Conservation (phyloP, 2,329 filamentous ascomycete genomes). For the Trichoderma koningiopsis region DNA sequence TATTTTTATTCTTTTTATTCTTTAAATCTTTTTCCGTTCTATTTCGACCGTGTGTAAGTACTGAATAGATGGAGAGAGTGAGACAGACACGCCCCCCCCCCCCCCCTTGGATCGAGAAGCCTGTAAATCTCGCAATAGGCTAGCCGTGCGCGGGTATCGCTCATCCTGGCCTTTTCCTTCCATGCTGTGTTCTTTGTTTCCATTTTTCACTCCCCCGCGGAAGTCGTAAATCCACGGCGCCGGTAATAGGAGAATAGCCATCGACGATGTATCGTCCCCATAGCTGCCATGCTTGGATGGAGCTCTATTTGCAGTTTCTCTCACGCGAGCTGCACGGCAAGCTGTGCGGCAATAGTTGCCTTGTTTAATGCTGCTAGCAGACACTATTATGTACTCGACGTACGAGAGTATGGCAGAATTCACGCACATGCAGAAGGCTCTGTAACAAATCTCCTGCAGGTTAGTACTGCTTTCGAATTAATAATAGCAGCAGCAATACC, state of each 20-base stretch:
- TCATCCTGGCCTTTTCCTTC: neutral
- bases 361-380: neutral
- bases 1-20: neutral
- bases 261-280: neutral
- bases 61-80: neutral
- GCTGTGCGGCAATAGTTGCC: neutral
- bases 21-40: neutral
- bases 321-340: neutral
- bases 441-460: neutral
- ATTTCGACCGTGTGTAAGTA: neutral
- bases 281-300: neutral
- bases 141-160: constrained; percentile 17
- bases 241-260: neutral
- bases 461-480: neutral
- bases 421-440: neutral
- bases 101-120: neutral
- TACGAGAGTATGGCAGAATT: neutral
- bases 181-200: neutral
- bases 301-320: neutral
- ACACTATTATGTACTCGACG: neutral
- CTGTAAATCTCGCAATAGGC: constrained; percentile 15
- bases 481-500: neutral
- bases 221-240: constrained; percentile 9
- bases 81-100: neutral
- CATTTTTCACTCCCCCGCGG: constrained; percentile 2